Evolutionary conservation across 2,329 filamentous ascomycete genomes (phyloP), one percentile per base, ranked within the genome.

Genomic region (Fusarium tricinctum): DNA sequence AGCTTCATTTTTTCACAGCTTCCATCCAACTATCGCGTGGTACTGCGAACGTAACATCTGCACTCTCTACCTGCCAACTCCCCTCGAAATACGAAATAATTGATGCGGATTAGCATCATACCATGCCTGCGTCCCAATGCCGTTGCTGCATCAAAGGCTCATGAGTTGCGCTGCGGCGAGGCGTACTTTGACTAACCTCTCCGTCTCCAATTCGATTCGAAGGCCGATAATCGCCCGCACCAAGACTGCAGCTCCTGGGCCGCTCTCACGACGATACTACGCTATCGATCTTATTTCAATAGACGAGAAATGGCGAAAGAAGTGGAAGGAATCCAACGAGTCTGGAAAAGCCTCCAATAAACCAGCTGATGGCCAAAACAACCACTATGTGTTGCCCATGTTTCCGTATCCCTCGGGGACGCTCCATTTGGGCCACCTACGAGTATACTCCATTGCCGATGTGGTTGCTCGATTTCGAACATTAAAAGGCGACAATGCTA

Each of bases 381-480:
- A 79, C 58, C 84, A 84, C 78, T 97, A 95, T 77, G 88, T 97
- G 65, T 83, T 97, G 54, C 91, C 94, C 69, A 97, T 97, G 94
- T 97, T 97, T 76, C 94, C 94, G 0, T 97, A 97, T 77, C 94
- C 94, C 1, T 97, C 94, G 0, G 94, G 94, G 30, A 90, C 89
- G 30, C 85, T 97, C 28, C 94, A 97, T 77, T 88, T 97, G 63
- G 94, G 94, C 15, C 94, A 97, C 78, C 82, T 97, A 39, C 89
- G 94, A 46, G 93, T 97, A 49, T 97, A 97, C 81, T 93, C 93
- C 38, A 96, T 97, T 68, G 93, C 93, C 63, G 94, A 97, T 81
- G 91, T 94, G 12, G 81, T 97, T 52, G 89, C 93, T 15, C 87
- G 94, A 54, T 97, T 90, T 75, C 88, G 90, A 73, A 86, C 85